phyloP scores from a whole-genome alignment of 2,329 filamentous ascomycete genomes.

The Monilinia fructicola region DNA sequence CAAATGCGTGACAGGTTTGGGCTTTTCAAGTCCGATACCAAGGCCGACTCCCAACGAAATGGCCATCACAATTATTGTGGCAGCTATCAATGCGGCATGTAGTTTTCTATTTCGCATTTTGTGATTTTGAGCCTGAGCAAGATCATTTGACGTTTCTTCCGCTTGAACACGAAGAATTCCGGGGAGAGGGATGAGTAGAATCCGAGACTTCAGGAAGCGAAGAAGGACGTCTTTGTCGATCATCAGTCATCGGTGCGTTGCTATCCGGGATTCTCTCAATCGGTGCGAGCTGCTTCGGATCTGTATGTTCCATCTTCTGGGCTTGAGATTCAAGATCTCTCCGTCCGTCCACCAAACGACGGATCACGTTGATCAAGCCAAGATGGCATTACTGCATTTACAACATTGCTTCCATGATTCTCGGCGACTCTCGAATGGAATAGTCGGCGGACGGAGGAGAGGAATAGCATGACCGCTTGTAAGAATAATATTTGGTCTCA shows the following conservation, averaged over 20 bases:
- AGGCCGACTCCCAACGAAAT: neutral
- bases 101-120: neutral
- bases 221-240: neutral
- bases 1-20: neutral
- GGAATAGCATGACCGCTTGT: constrained; percentile 10
- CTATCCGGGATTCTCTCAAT: neutral
- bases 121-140: neutral
- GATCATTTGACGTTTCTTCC: neutral
- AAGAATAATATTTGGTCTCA: constrained; percentile 13
- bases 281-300: constrained; percentile 1
- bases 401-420: neutral
- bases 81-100: neutral
- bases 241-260: constrained; percentile 1
- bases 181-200: neutral
- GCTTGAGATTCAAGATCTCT: neutral
- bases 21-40: neutral
- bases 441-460: constrained; percentile 17
- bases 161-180: neutral
- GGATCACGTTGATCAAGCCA: neutral
- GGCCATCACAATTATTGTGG: neutral
- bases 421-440: neutral
- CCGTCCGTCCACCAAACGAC: neutral
- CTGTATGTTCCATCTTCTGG: constrained; percentile 10
- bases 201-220: constrained; percentile 1
- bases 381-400: neutral